These are phyloP conservation scores for Paracoccidioides brasiliensis DNA, from an alignment of 2,329 filamentous ascomycete species.

Conservation along the genomic window DNA sequence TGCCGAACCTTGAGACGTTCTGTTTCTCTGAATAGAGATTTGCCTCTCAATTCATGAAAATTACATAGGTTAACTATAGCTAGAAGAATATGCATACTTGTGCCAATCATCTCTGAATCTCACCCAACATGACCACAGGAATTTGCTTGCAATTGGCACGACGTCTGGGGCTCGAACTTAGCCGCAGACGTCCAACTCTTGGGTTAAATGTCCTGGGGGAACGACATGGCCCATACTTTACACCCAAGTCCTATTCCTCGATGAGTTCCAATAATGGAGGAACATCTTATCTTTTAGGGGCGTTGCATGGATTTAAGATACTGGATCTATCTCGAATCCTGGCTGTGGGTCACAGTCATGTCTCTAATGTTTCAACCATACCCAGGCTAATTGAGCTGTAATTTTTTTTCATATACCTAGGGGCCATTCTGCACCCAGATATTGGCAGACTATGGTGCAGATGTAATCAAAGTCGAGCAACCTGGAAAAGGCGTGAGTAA, in stretches of 20 bases:
- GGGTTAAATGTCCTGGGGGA: not conserved
- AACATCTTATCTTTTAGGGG: not conserved
- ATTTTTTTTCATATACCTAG: slow-evolving; percentile 9
- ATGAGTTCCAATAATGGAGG: not conserved
- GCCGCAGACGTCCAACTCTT: not conserved
- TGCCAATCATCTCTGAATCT: not conserved
- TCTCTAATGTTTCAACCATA: not conserved
- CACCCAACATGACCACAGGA: not conserved
- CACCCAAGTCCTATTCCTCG: not conserved
- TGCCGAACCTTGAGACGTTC: not conserved
- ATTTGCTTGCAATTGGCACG: not conserved
- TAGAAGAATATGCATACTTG: not conserved
- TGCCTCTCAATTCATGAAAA: too few species aligned
- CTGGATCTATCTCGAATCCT: slow-evolving; percentile 21
- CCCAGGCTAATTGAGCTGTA: not conserved
- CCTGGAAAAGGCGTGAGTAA: slow-evolving; percentile 19
- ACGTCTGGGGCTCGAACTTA: not conserved
- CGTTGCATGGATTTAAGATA: slow-evolving; percentile 17
- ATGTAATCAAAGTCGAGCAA: slow-evolving; percentile 31
- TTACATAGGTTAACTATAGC: too few species aligned
- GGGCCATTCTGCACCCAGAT: slow-evolving; percentile 32
- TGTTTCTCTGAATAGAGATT: too few species aligned
- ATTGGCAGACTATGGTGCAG: slow-evolving; percentile 34
- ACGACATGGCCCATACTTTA: not conserved
- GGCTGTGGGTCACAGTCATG: slow-evolving; percentile 13